phyloP scores from a whole-genome alignment of 306 rosid genomes.

The Mucuna pruriens region DNA sequence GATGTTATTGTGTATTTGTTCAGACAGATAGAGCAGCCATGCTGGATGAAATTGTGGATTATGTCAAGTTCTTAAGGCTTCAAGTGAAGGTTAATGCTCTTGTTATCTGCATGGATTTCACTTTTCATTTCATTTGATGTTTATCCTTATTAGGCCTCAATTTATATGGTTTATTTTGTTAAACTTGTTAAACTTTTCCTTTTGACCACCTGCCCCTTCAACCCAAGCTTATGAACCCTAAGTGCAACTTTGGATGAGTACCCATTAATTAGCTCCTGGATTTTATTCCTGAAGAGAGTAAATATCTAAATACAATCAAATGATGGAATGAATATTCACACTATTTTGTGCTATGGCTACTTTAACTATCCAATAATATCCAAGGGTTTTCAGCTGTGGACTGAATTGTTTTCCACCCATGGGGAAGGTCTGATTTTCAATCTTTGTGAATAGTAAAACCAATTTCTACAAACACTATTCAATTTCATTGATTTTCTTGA shows the following conservation, averaged over 20 bases:
- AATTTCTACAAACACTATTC: conserved; percentile 22
- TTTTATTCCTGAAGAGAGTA: conserved; percentile 12
- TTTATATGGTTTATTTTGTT: conserved; percentile 22
- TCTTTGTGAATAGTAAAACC: conserved; percentile 14
- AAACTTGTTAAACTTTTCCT: not conserved
- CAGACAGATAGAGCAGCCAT: conserved; percentile 99
- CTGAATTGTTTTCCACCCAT: conserved; percentile 8
- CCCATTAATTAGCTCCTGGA: conserved; percentile 27
- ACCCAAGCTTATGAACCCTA: not conserved
- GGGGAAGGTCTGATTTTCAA: conserved; percentile 12
- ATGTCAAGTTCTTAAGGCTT: conserved; percentile 95
- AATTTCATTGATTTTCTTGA: conserved; percentile 27
- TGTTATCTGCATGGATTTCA: conserved; percentile 10
- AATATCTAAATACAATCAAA: conserved; percentile 26
- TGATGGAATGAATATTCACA: conserved; percentile 26
- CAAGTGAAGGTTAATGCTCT: conserved; percentile 81
- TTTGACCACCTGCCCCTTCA: conserved; percentile 20
- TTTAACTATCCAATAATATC: conserved; percentile 25
- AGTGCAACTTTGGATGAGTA: conserved; percentile 30
- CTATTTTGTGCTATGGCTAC: conserved; percentile 7
- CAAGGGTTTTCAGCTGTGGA: conserved; percentile 20
- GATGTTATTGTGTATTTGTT: conserved; percentile 34
- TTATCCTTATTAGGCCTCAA: not conserved
- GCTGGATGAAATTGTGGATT: conserved; percentile 98
- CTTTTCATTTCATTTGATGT: conserved; percentile 13